Conservation (phyloP, 2,329 filamentous ascomycete species). For the Pseudocercospora pini-densiflorae region DNA sequence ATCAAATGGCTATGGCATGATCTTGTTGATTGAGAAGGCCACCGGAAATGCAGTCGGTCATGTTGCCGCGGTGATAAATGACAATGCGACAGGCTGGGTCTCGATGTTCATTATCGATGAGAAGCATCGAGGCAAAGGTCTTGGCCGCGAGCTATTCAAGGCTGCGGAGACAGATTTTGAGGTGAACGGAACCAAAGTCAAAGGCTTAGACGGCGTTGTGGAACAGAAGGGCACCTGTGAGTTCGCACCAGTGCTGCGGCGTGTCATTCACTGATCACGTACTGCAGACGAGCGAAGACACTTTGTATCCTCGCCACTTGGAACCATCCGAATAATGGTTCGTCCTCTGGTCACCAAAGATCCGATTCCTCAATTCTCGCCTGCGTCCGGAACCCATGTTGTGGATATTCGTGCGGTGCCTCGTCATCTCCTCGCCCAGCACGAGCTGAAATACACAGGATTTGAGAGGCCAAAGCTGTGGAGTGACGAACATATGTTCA, state of each 20-base stretch:
- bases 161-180: slow-evolving; percentile 35
- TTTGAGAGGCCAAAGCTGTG: slow-evolving; percentile 40
- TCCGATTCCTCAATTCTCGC: background rate
- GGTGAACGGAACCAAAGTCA: slow-evolving; percentile 26
- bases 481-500: slow-evolving; percentile 36
- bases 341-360: slow-evolving; percentile 25
- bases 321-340: slow-evolving; percentile 37
- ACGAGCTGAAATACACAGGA: slow-evolving; percentile 40
- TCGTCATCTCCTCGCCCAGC: slow-evolving; percentile 28
- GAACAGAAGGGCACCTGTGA: slow-evolving; percentile 42
- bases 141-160: slow-evolving; percentile 41
- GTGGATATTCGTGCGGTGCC: slow-evolving; percentile 35
- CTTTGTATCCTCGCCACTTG: slow-evolving; percentile 37
- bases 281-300: slow-evolving; percentile 37
- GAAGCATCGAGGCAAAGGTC: slow-evolving; percentile 38
- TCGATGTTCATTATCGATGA: slow-evolving; percentile 44
- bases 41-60: slow-evolving; percentile 38
- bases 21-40: slow-evolving; percentile 38
- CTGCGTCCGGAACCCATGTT: slow-evolving; percentile 9
- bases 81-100: slow-evolving; percentile 45
- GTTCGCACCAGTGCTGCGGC: background rate
- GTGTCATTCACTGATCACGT: no score
- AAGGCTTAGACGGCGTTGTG: slow-evolving; percentile 45
- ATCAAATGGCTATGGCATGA: slow-evolving; percentile 36
- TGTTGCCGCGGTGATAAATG: slow-evolving; percentile 40